Conservation (phyloP, 202 grass and related monocot species). For the Setaria viridis region DNA sequence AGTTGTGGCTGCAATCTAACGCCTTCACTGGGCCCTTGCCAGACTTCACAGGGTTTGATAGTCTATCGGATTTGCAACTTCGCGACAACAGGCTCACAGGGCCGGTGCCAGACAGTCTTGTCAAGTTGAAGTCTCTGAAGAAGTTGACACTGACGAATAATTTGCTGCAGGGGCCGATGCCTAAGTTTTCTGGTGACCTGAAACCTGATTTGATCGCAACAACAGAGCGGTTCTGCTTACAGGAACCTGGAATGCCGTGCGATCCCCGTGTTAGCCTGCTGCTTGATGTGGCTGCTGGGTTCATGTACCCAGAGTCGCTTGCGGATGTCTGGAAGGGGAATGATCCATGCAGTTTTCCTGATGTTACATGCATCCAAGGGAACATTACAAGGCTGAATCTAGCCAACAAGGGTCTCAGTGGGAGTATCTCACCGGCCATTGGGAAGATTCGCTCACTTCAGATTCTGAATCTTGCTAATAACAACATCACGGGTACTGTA, state of each 20-base stretch:
- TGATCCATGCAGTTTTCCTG: conserved; percentile 62
- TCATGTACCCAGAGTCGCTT: conserved; percentile 64
- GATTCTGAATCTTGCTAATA: conserved; percentile 58
- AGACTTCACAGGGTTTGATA: conserved; percentile 52
- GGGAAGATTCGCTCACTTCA: conserved; percentile 63
- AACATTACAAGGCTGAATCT: conserved; percentile 69
- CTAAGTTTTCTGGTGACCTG: conserved; percentile 36
- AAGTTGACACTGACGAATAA: conserved; percentile 74
- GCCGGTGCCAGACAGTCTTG: conserved; percentile 60
- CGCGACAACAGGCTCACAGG: conserved; percentile 86
- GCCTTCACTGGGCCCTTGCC: conserved; percentile 77
- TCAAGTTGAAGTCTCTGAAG: conserved; percentile 57
- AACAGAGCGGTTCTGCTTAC: conserved; percentile 62
- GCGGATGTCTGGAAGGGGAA: conserved; percentile 70
- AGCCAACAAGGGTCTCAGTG: conserved; percentile 54
- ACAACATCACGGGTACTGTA: conserved; percentile 78
- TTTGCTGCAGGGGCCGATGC: conserved; percentile 70
- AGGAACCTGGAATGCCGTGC: conserved; percentile 44
- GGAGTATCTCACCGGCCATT: conserved; percentile 69
- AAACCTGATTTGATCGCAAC: conserved; percentile 4
- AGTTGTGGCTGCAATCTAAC: conserved; percentile 87
- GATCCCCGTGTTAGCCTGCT: conserved; percentile 75
- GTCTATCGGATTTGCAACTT: conserved; percentile 63
- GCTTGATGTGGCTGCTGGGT: conserved; percentile 71
- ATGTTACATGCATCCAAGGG: conserved; percentile 58